phyloP scores from a whole-genome alignment of 306 rosid genomes.

The Macrotyloma uniflorum region DNA sequence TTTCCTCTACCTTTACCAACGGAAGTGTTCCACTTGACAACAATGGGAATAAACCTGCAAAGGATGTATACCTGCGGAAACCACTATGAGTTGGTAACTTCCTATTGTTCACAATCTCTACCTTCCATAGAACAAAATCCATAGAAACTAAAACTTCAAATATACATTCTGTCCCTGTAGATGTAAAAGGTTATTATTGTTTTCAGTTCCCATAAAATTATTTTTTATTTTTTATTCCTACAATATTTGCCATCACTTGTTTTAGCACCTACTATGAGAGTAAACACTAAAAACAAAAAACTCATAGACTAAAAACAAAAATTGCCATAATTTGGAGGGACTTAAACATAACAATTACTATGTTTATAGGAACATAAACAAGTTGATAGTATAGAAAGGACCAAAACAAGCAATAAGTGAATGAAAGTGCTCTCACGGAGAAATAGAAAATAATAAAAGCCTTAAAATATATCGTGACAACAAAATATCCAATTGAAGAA shows the following conservation, averaged over 20 bases:
- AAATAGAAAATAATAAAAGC: too few relatives aligned
- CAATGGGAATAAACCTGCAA: conserved; percentile 77
- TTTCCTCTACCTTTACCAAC: conserved; percentile 80
- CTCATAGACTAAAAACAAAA: background rate
- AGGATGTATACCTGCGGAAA: conserved; percentile 73
- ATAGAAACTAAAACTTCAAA: background rate
- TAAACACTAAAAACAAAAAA: background rate
- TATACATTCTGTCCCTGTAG: background rate
- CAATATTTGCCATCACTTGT: background rate
- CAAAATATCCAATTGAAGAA: background rate
- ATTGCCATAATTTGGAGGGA: background rate
- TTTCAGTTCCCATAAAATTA: background rate
- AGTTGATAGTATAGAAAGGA: background rate
- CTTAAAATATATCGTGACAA: background rate
- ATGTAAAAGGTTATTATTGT: background rate
- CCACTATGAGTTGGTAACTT: background rate
- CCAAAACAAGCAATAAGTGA: background rate
- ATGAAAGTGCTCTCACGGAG: background rate
- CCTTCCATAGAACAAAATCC: background rate
- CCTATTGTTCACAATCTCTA: background rate
- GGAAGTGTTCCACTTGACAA: conserved; percentile 71
- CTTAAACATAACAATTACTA: background rate
- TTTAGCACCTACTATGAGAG: background rate
- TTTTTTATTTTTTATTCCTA: background rate
- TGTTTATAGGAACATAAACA: background rate